These are phyloP conservation scores for Thoreauomyces humboldtii DNA, from an alignment of 192 early-diverging fungal species.

Conservation along the genomic window DNA sequence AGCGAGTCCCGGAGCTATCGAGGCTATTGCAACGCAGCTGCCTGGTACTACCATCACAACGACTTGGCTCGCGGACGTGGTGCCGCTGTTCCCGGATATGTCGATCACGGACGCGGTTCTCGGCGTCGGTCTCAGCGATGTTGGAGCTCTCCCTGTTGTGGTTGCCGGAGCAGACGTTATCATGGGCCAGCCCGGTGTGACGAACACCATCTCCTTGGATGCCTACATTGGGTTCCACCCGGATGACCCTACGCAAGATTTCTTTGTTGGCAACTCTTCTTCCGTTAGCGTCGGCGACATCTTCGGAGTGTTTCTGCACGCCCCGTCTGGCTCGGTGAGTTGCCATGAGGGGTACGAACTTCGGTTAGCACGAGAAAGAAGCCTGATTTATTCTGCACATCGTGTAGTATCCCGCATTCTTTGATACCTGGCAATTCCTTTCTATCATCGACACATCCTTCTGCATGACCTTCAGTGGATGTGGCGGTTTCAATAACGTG, in stretches of 20 bases:
- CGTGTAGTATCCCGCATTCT: neutral
- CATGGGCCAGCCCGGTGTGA: neutral
- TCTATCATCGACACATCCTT: neutral
- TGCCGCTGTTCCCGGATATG: neutral
- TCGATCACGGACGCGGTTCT: neutral
- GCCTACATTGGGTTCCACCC: neutral
- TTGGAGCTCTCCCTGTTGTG: neutral
- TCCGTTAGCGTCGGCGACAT: neutral
- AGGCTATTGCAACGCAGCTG: neutral
- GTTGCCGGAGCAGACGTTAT: neutral
- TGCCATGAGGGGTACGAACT: too few relatives aligned
- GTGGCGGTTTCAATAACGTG: neutral
- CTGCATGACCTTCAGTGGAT: neutral
- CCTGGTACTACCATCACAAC: neutral
- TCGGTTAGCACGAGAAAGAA: too few relatives aligned
- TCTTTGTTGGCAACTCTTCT: neutral
- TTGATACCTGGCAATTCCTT: neutral
- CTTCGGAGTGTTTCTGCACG: neutral
- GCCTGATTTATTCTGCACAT: too few relatives aligned
- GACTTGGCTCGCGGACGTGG: neutral
- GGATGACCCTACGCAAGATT: neutral
- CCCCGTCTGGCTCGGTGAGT: neutral
- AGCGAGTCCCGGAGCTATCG: neutral
- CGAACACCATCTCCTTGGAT: neutral
- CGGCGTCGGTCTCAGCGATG: neutral